phyloP scores from a whole-genome alignment of 1,284 basidiomycete genomes.

The Tilletia horrida region DNA sequence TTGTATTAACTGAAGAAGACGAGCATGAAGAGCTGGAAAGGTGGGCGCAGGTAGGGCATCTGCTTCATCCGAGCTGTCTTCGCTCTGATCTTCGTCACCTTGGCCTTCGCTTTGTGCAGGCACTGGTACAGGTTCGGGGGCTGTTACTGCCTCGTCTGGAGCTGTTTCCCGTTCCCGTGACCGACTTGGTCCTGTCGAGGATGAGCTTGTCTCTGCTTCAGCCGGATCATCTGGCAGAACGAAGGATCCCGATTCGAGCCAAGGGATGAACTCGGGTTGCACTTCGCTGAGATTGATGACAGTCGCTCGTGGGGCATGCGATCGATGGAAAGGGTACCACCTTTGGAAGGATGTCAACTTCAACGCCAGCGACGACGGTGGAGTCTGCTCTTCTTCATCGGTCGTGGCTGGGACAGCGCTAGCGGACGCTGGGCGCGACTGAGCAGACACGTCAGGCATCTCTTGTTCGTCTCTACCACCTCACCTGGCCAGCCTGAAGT shows the following conservation, averaged over 20 bases:
- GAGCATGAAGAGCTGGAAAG: slow-evolving; percentile 64
- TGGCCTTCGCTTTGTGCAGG: slow-evolving; percentile 50
- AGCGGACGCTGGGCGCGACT: too few relatives aligned
- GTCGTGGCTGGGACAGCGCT: slow-evolving; percentile 6
- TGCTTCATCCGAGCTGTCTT: slow-evolving; percentile 61
- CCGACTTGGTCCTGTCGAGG: too few relatives aligned
- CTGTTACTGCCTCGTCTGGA: too few relatives aligned
- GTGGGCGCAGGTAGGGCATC: slow-evolving; percentile 27
- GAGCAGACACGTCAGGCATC: slow-evolving; percentile 5
- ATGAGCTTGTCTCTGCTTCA: too few relatives aligned
- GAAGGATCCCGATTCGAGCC: slow-evolving; percentile 74
- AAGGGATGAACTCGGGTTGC: slow-evolving; percentile 66
- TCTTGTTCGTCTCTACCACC: background rate
- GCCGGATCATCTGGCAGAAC: slow-evolving; percentile 67
- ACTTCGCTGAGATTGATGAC: slow-evolving; percentile 68
- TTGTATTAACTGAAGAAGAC: slow-evolving; percentile 68
- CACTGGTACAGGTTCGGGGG: background rate
- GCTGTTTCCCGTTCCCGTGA: too few relatives aligned
- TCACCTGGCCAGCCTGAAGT: too few relatives aligned
- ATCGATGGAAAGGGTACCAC: slow-evolving; percentile 77
- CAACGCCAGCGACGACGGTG: slow-evolving; percentile 57
- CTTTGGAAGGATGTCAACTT: slow-evolving; percentile 67
- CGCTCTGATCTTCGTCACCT: slow-evolving; percentile 62
- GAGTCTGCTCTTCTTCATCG: slow-evolving; percentile 52
- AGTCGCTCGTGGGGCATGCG: slow-evolving; percentile 71